These are phyloP conservation scores for Paecilomyces sp. DNA, from an alignment of 2,329 filamentous ascomycete species.

Conservation along the genomic window DNA sequence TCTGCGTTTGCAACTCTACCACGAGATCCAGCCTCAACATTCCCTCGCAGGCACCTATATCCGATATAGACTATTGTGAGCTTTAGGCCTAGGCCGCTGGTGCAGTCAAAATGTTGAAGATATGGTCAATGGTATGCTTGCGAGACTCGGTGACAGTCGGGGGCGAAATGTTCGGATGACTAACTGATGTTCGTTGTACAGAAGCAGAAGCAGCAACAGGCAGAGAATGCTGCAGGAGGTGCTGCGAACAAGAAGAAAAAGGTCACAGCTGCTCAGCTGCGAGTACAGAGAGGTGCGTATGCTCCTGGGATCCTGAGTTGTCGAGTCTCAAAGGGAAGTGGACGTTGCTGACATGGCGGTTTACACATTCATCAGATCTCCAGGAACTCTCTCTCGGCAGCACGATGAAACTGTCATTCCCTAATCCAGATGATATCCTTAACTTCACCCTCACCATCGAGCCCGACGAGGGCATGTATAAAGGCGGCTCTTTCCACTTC, in stretches of 20 bases:
- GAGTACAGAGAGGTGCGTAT: constrained; percentile 81
- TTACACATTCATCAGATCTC: constrained; percentile 28
- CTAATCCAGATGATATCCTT: constrained; percentile 52
- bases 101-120: constrained; percentile 79
- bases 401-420: constrained; percentile 53
- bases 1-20: neutral
- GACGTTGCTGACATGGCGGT: neutral
- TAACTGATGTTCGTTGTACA: constrained; percentile 8
- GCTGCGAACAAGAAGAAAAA: constrained; percentile 90
- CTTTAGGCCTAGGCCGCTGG: constrained; percentile 7
- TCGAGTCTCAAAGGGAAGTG: neutral
- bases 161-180: neutral
- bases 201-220: constrained; percentile 86
- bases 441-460: constrained; percentile 45
- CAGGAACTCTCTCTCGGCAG: constrained; percentile 44
- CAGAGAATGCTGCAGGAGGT: constrained; percentile 82
- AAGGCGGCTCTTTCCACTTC: constrained; percentile 79
- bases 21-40: neutral
- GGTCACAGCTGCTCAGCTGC: constrained; percentile 89
- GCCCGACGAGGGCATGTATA: constrained; percentile 65
- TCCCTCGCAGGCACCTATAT: neutral
- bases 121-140: constrained; percentile 85
- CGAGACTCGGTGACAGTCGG: neutral
- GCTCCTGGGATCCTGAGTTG: neutral
- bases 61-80: neutral